Percentiles rank a stretch among this genome's conserved stretches.
These are phyloP conservation scores for Seiridium unicorne DNA, from an alignment of 2,329 filamentous ascomycete genomes.

Conservation along the genomic window DNA sequence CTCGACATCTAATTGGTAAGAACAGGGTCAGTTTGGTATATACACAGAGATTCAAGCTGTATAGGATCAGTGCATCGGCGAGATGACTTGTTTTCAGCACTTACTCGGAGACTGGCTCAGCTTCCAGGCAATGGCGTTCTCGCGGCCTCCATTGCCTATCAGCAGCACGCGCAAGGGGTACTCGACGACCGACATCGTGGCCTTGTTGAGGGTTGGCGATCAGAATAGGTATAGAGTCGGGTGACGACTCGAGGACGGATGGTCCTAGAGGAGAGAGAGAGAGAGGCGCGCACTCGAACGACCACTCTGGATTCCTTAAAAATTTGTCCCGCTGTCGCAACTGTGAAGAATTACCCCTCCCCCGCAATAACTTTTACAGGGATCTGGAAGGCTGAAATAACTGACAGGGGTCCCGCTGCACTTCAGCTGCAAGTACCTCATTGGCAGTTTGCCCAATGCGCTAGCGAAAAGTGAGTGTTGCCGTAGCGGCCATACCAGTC, in stretches of 20 bases:
- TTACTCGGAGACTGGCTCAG: conserved; percentile 68
- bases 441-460: too few relatives aligned
- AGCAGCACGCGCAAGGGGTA: conserved; percentile 69
- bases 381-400: neutral
- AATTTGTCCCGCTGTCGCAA: conserved; percentile 1
- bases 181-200: conserved; percentile 15
- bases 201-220: conserved; percentile 3
- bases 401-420: too few relatives aligned
- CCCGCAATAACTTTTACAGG: conserved; percentile 10
- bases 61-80: too few relatives aligned
- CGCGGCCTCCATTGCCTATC: conserved; percentile 89
- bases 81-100: too few relatives aligned
- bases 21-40: too few relatives aligned
- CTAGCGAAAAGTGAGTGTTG: too few relatives aligned
- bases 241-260: neutral
- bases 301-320: neutral
- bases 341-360: conserved; percentile 7
- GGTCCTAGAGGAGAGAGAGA: neutral
- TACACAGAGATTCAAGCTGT: too few relatives aligned
- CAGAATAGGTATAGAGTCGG: neutral
- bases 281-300: neutral
- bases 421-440: too few relatives aligned
- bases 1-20: conserved; percentile 53
- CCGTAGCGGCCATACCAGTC: too few relatives aligned
- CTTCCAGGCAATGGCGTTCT: conserved; percentile 95